phyloP scores from a whole-genome alignment of 2,329 filamentous ascomycete species.

The Aspergillus japonicus region DNA sequence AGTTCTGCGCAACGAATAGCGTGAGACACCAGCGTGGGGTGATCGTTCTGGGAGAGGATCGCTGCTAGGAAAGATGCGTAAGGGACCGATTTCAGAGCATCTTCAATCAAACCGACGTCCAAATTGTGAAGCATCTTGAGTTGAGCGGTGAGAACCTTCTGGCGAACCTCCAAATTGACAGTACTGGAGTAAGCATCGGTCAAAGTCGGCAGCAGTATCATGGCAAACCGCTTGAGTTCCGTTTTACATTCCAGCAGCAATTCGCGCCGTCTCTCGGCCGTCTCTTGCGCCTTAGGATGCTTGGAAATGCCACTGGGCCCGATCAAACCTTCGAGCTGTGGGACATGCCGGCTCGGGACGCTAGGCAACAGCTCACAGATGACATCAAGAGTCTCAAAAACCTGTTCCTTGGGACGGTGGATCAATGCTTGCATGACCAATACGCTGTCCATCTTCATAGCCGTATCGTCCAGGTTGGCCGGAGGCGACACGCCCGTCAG shows the following conservation, averaged over 20 bases:
- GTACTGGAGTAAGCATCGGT: conserved; percentile 98
- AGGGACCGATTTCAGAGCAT: conserved; percentile 81
- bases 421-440: conserved; percentile 98
- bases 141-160: conserved; percentile 94
- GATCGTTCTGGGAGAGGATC: conserved; percentile 93
- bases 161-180: conserved; percentile 88
- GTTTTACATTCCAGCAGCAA: conserved; percentile 78
- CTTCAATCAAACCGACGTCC: conserved; percentile 78
- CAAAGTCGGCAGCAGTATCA: conserved; percentile 89
- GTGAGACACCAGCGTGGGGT: conserved; percentile 79
- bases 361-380: conserved; percentile 90
- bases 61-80: conserved; percentile 95
- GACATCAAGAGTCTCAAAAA: conserved; percentile 95
- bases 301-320: conserved; percentile 36
- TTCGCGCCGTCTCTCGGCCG: conserved; percentile 75
- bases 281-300: conserved; percentile 49
- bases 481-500: conserved; percentile 93
- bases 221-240: conserved; percentile 85
- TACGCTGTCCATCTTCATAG: conserved; percentile 82
- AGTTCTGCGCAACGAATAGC: conserved; percentile 88
- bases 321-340: conserved; percentile 51
- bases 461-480: conserved; percentile 57
- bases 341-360: conserved; percentile 58
- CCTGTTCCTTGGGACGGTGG: conserved; percentile 89
- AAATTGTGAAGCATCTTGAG: conserved; percentile 96